These are phyloP conservation scores for Entomophthora muscae DNA, from an alignment of 371 early-diverging fungal species.

Conservation along the genomic window DNA sequence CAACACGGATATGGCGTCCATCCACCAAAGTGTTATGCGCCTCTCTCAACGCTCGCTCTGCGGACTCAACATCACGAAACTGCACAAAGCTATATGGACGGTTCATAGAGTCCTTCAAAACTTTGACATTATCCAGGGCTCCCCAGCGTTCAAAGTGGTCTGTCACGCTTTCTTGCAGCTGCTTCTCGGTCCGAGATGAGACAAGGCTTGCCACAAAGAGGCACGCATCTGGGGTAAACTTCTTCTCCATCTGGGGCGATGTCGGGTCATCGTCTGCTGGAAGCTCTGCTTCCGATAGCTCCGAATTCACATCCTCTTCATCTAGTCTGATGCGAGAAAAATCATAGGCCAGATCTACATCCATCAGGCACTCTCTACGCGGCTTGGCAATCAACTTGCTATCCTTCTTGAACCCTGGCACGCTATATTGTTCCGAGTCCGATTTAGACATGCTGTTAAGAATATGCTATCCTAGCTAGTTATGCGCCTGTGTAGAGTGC, in stretches of 20 bases:
- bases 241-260: background rate
- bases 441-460: background rate
- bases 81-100: slow-evolving; percentile 81
- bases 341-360: background rate
- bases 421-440: background rate
- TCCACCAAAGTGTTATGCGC: slow-evolving; percentile 49
- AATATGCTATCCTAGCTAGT: background rate
- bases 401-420: background rate
- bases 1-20: slow-evolving; percentile 59
- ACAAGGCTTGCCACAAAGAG: slow-evolving; percentile 46
- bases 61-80: slow-evolving; percentile 40
- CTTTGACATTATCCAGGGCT: slow-evolving; percentile 48
- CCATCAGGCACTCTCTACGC: no score
- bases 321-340: background rate
- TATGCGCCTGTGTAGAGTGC: background rate
- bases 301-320: background rate
- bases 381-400: no score
- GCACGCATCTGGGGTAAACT: slow-evolving; percentile 22
- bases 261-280: background rate
- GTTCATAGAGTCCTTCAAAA: slow-evolving; percentile 51
- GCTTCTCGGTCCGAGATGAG: slow-evolving; percentile 32
- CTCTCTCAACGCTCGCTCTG: slow-evolving; percentile 38
- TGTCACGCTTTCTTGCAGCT: slow-evolving; percentile 36
- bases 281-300: background rate
- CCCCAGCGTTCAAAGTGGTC: slow-evolving; percentile 54